Conservation (phyloP, 306 rosid species). For the Leucaena leucocephala region DNA sequence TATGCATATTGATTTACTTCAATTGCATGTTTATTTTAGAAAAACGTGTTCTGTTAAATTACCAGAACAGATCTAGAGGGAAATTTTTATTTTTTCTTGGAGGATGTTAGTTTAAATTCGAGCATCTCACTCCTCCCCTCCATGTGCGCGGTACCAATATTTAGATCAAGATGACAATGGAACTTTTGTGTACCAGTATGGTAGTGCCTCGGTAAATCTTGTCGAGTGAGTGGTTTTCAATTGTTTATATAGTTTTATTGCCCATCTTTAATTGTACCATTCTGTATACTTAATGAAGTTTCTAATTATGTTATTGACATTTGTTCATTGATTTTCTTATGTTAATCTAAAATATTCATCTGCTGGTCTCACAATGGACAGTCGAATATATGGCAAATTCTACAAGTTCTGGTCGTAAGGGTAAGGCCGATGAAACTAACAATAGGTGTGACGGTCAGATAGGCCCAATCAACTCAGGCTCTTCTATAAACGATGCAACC, state of each 20-base stretch:
- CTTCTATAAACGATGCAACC: slow-evolving; percentile 39
- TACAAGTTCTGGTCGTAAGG: slow-evolving; percentile 45
- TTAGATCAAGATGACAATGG: background rate
- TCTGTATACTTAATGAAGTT: background rate
- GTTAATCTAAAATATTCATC: background rate
- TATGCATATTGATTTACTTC: background rate
- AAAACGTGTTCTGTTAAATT: background rate
- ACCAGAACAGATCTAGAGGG: background rate
- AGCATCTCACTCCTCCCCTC: background rate
- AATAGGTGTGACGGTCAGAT: slow-evolving; percentile 38
- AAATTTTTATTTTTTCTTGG: background rate
- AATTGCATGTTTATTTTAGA: background rate
- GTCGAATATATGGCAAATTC: slow-evolving; percentile 51
- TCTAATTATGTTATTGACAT: background rate
- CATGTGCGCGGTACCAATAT: background rate
- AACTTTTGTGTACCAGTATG: slow-evolving; percentile 4
- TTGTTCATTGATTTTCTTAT: background rate
- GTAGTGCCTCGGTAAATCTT: background rate
- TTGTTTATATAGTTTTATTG: slow-evolving; percentile 23
- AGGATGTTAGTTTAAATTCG: slow-evolving; percentile 1
- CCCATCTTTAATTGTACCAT: background rate
- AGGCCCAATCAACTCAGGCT: slow-evolving; percentile 35
- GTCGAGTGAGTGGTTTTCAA: slow-evolving; percentile 23
- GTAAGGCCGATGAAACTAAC: slow-evolving; percentile 46
- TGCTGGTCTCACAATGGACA: slow-evolving; percentile 17